Evolutionary conservation across 2,329 filamentous ascomycete species (phyloP).

Genomic region (Phialocephala subalpina): DNA sequence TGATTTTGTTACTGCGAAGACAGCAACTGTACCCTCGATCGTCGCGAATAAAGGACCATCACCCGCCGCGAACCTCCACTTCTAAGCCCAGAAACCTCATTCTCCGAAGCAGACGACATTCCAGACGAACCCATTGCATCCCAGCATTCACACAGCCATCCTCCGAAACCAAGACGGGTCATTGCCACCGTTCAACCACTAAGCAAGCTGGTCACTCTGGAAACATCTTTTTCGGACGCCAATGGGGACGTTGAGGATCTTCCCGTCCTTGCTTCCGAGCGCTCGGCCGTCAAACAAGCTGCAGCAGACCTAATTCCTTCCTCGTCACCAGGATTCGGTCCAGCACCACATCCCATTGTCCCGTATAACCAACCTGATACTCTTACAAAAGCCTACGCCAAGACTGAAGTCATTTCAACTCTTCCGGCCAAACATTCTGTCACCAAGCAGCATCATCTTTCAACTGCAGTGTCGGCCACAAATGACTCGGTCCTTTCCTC

Average conservation of each 20-base stretch:
- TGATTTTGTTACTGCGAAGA: neutral
- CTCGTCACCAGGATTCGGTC: too few relatives aligned
- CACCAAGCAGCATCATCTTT: too few relatives aligned
- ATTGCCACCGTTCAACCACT: neutral
- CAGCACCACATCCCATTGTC: too few relatives aligned
- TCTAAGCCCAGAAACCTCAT: conserved; percentile 4
- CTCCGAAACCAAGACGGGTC: neutral
- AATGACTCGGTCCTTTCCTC: too few relatives aligned
- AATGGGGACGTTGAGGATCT: neutral
- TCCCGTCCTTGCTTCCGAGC: neutral
- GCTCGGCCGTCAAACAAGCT: neutral
- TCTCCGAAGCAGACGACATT: neutral
- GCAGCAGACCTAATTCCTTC: too few relatives aligned
- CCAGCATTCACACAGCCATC: too few relatives aligned
- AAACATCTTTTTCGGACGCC: neutral
- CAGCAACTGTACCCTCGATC: neutral
- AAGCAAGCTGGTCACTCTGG: neutral
- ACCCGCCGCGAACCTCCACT: neutral
- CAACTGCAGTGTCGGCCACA: too few relatives aligned
- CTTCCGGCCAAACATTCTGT: too few relatives aligned
- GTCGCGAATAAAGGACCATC: neutral
- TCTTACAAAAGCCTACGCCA: too few relatives aligned
- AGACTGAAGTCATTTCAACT: too few relatives aligned
- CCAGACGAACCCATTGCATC: neutral
- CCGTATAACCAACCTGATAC: too few relatives aligned